Conservation (phyloP, 768 basidiomycete genomes). For the Mycena polygramma region DNA sequence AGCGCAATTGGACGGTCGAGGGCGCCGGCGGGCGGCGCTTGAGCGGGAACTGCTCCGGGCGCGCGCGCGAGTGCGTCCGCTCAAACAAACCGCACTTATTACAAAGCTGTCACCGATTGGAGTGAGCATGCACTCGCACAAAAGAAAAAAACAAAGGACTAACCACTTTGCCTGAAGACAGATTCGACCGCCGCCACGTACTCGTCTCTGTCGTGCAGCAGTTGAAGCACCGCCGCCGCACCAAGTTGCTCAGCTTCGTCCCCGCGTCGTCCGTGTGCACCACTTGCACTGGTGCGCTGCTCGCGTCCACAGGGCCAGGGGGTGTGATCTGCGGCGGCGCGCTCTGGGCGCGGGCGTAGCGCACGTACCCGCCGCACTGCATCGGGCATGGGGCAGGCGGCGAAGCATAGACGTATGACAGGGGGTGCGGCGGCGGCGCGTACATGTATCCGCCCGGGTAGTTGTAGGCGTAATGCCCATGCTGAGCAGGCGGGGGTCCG, state of each 20-base stretch:
- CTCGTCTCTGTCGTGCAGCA: constrained; percentile 89
- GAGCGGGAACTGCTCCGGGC: constrained; percentile 87
- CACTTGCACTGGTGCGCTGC: constrained; percentile 36
- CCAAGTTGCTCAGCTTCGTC: constrained; percentile 82
- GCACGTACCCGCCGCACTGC: constrained; percentile 18
- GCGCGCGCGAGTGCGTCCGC: constrained; percentile 81
- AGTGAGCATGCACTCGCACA: background rate
- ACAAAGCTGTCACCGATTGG: constrained; percentile 59
- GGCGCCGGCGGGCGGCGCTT: constrained; percentile 78
- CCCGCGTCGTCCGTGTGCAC: constrained; percentile 83
- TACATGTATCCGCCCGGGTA: constrained; percentile 52
- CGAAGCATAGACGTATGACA: constrained; percentile 25
- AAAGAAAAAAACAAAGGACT: constrained; percentile 40
- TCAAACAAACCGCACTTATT: constrained; percentile 88
- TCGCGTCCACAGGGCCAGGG: constrained; percentile 24
- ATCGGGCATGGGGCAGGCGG: constrained; percentile 18
- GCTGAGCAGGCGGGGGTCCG: too few species aligned
- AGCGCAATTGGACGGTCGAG: constrained; percentile 62
- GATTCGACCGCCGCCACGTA: constrained; percentile 83
- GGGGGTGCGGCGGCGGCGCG: constrained; percentile 44
- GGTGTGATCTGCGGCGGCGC: constrained; percentile 33
- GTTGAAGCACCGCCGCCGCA: constrained; percentile 85
- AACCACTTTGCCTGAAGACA: constrained; percentile 85
- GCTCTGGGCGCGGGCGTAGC: constrained; percentile 28
- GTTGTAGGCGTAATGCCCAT: too few species aligned